Evolutionary conservation across 306 rosid genomes (phyloP).

Genomic region (Potentilla sterilis): DNA sequence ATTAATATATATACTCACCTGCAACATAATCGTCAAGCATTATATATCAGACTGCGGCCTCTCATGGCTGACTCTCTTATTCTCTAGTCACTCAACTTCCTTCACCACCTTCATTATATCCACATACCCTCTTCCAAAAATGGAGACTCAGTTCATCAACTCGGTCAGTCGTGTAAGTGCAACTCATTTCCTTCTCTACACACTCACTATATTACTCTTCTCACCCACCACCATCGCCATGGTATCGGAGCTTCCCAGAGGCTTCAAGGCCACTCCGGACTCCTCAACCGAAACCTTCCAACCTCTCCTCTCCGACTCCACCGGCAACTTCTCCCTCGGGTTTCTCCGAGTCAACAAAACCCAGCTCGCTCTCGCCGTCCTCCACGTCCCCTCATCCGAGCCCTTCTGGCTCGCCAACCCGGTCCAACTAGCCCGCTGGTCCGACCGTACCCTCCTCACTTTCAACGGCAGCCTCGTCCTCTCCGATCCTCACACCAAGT

Average conservation of each 20-base stretch:
- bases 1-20: neutral
- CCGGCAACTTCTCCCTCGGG: conserved; percentile 66
- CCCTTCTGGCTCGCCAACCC: conserved; percentile 71
- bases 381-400: conserved; percentile 65
- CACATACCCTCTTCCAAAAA: conserved; percentile 18
- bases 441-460: conserved; percentile 47
- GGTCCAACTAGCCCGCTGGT: conserved; percentile 40
- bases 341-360: conserved; percentile 59
- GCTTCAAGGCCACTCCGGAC: conserved; percentile 54
- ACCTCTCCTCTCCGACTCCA: conserved; percentile 52
- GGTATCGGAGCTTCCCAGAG: conserved; percentile 36
- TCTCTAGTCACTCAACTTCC: neutral
- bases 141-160: conserved; percentile 29
- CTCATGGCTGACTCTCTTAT: neutral
- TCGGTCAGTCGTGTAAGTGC: conserved; percentile 12
- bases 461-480: conserved; percentile 75
- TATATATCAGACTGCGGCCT: neutral
- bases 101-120: neutral
- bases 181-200: conserved; percentile 18
- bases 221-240: conserved; percentile 9
- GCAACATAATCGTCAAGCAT: neutral
- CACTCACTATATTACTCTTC: conserved; percentile 23
- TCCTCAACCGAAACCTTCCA: conserved; percentile 53
- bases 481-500: conserved; percentile 37
- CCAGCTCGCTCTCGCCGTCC: conserved; percentile 54